Evolutionary conservation across 75 land plant species (phyloP).

Genomic region (Ceratopteris richardii): DNA sequence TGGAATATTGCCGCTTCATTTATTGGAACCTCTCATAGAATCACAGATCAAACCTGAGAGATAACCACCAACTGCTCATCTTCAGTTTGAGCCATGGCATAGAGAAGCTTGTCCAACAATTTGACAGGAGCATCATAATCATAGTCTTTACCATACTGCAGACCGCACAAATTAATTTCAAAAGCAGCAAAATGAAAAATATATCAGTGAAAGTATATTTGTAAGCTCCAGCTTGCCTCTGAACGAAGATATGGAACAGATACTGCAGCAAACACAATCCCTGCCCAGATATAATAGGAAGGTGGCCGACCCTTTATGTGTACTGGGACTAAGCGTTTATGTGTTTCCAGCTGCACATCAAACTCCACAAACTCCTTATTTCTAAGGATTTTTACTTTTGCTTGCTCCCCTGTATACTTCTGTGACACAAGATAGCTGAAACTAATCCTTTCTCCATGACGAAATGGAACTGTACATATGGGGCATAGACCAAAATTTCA

Average conservation of each 20-base stretch:
- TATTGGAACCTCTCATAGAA: too few relatives aligned
- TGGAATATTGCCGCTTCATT: too few relatives aligned
- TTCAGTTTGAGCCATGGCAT: conserved; percentile 71
- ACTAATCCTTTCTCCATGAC: conserved; percentile 94
- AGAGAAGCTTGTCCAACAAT: conserved; percentile 74
- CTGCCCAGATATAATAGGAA: conserved; percentile 86
- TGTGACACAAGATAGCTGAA: conserved; percentile 96
- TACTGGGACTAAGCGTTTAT: conserved; percentile 68
- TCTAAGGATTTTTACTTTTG: conserved; percentile 68
- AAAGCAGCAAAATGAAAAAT: too few relatives aligned
- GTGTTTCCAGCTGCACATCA: conserved; percentile 56
- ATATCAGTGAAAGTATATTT: too few relatives aligned
- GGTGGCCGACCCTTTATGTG: conserved; percentile 88
- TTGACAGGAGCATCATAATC: conserved; percentile 95
- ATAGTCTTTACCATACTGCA: conserved; percentile 86
- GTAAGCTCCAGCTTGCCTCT: conserved; percentile 76
- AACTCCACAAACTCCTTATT: conserved; percentile 47
- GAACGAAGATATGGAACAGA: conserved; percentile 94
- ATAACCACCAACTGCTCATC: conserved; percentile 91
- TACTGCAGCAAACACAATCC: conserved; percentile 76
- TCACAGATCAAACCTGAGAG: conserved; percentile 85
- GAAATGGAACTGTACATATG: conserved; percentile 67
- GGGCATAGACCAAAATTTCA: not conserved
- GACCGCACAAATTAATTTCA: not conserved
- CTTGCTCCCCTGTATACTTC: conserved; percentile 82